These are phyloP conservation scores for Choiromyces venosus DNA, from an alignment of 495 filamentous ascomycete genomes.

Conservation along the genomic window DNA sequence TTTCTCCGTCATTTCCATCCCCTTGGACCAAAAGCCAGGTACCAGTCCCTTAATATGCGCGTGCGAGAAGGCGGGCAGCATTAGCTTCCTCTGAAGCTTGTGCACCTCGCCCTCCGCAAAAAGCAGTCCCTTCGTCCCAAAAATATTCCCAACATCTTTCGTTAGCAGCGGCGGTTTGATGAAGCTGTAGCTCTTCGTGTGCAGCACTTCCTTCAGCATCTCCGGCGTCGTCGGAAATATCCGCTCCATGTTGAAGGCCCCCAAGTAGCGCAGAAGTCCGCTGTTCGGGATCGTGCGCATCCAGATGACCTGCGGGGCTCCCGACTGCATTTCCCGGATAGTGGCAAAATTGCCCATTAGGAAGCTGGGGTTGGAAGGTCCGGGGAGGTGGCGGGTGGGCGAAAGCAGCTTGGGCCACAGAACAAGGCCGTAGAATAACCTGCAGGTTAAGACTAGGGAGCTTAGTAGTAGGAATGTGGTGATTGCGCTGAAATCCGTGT, in stretches of 20 bases:
- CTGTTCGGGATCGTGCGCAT: slow-evolving; percentile 71
- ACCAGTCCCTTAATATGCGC: slow-evolving; percentile 83
- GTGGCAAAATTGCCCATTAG: slow-evolving; percentile 23
- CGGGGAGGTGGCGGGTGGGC: slow-evolving; percentile 63
- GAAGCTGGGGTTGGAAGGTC: slow-evolving; percentile 44
- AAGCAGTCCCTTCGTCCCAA: slow-evolving; percentile 63
- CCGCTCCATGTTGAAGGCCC: slow-evolving; percentile 64
- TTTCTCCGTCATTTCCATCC: slow-evolving; percentile 26
- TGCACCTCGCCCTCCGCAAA: slow-evolving; percentile 84
- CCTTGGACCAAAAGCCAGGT: slow-evolving; percentile 74
- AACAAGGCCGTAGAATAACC: slow-evolving; percentile 50
- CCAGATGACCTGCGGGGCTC: slow-evolving; percentile 44
- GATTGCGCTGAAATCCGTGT: not conserved
- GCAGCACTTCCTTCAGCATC: slow-evolving; percentile 56
- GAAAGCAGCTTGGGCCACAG: slow-evolving; percentile 68
- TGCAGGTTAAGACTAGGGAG: slow-evolving; percentile 1
- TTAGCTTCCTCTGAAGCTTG: slow-evolving; percentile 69
- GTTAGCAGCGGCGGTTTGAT: slow-evolving; percentile 61
- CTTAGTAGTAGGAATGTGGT: slow-evolving; percentile 17
- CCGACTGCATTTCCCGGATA: slow-evolving; percentile 16
- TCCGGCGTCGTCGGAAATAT: slow-evolving; percentile 62
- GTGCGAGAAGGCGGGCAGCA: slow-evolving; percentile 80
- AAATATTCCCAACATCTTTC: slow-evolving; percentile 54
- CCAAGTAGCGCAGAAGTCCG: slow-evolving; percentile 73
- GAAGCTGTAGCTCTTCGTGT: slow-evolving; percentile 72